Conservation (phyloP, 441 rosid species). For the Arabidopsis lyrata region DNA sequence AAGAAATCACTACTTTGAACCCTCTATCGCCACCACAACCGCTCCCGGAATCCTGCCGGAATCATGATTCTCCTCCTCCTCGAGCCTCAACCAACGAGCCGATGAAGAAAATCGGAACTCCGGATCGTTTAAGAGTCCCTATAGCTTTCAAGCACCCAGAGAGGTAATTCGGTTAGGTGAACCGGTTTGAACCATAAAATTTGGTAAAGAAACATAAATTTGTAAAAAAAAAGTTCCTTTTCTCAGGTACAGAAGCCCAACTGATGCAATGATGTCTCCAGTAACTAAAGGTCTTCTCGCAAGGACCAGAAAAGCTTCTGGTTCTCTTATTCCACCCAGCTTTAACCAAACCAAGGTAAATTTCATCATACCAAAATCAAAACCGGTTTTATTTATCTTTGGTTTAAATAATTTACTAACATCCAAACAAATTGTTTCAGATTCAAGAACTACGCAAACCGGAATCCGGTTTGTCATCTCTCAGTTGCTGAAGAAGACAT, state of each 20-base stretch:
- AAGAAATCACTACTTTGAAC: slow-evolving; percentile 34
- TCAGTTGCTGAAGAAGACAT: slow-evolving; percentile 32
- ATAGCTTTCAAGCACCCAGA: slow-evolving; percentile 78
- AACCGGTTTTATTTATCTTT: slow-evolving; percentile 11
- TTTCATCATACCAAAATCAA: background rate
- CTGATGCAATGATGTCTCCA: slow-evolving; percentile 88
- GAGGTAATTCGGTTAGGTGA: slow-evolving; percentile 48
- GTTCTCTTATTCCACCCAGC: slow-evolving; percentile 68
- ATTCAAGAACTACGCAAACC: slow-evolving; percentile 38
- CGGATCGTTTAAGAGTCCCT: slow-evolving; percentile 76
- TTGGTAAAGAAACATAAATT: background rate
- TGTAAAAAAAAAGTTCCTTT: background rate
- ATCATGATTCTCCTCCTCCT: slow-evolving; percentile 44
- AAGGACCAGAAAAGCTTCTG: slow-evolving; percentile 63
- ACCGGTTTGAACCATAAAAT: slow-evolving; percentile 2
- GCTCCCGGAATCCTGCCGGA: slow-evolving; percentile 22
- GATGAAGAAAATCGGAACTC: slow-evolving; percentile 59
- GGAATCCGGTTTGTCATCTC: slow-evolving; percentile 41
- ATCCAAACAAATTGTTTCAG: slow-evolving; percentile 5
- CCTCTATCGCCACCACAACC: slow-evolving; percentile 46
- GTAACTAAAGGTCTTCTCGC: slow-evolving; percentile 83
- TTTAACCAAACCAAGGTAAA: slow-evolving; percentile 60
- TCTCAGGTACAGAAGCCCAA: slow-evolving; percentile 84
- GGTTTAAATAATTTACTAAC: background rate
- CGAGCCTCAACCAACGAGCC: slow-evolving; percentile 48